Evolutionary conservation across 83 land plant species (phyloP), one percentile per base, ranked within the genome.

Genomic region (Thuja plicata): DNA sequence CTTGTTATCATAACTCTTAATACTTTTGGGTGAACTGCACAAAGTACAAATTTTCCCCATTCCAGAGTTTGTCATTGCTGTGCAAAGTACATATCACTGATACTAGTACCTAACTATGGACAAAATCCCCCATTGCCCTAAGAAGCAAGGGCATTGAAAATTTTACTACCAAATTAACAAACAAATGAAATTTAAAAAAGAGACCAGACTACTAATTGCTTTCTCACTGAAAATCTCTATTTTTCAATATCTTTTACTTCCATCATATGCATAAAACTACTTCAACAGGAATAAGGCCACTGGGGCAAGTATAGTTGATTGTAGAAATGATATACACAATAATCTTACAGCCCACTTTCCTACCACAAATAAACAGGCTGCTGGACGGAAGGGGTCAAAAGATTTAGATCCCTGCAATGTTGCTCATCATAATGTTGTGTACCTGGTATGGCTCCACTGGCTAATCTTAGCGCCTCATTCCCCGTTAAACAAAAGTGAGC

Each of bases 51-150:
- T 86, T 98, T 98, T 17, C 57, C 98, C 99, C 99, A 98, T 98
- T 17, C 97, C 79, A 98, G 94, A 10, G 99, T 98, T 99, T 1
- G 99, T 99, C n/a, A 97, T 98, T 38, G 99, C 98, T 38, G 99
- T 98, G 94, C 99, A 98, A 12, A 98, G 95, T 54, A 98, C 99
- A 93, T 97, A 93, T 98, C 99, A 90, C 99, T 97, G 0, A 97
- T 91, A 78, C 99, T 98, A 24, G 99, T 97, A 88, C 57, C 57
- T 54, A 54, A 54, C 57, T 54, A 54, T 54, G 57, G 19, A 54
- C 57, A 54, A 12, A 50, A 54, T 54, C 57, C 57, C 57, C 15
- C 57, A 54, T 54, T 54, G 57, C 57, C 57, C 16, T 54, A 16
- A 54, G 57, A 54, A 54, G 57, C 57, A 54, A 16, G 16, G 3